Evolutionary conservation across 1,139 yeast genomes (phyloP).

Genomic region (Kodamaea fungicola): DNA sequence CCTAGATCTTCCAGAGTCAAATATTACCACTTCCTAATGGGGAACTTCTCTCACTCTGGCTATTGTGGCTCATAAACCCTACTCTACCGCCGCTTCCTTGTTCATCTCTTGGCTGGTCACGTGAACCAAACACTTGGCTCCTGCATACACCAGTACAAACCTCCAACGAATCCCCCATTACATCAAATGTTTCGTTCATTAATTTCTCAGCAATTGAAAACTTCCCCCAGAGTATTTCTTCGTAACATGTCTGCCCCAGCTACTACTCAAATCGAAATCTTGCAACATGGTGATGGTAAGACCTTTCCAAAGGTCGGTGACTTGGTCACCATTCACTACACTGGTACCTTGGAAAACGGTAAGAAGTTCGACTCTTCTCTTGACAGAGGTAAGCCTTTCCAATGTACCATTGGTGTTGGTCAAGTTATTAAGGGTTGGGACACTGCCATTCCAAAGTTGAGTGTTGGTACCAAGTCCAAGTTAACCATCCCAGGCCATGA

Average conservation of each 20-base stretch:
- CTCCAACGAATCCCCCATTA: conserved; percentile 1
- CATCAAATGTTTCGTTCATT: conserved; percentile 7
- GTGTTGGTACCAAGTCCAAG: conserved; percentile 88
- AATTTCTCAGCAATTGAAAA: conserved; percentile 7
- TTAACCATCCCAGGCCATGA: conserved; percentile 89
- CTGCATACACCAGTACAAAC: background rate
- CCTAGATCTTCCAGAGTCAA: too few relatives aligned
- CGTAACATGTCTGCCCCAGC: conserved; percentile 38
- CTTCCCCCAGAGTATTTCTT: conserved; percentile 2
- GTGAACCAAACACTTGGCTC: background rate
- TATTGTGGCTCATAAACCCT: too few relatives aligned
- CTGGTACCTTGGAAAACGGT: conserved; percentile 91
- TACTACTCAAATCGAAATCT: conserved; percentile 41
- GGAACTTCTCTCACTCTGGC: too few relatives aligned
- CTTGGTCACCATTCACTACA: conserved; percentile 87
- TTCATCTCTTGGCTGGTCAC: too few relatives aligned
- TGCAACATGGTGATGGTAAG: conserved; percentile 72
- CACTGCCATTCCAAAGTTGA: conserved; percentile 84
- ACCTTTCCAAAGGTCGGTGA: conserved; percentile 86
- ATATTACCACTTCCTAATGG: too few relatives aligned
- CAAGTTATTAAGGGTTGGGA: conserved; percentile 98
- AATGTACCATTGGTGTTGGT: conserved; percentile 90
- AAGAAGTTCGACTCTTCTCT: conserved; percentile 92
- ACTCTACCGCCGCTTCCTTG: background rate
- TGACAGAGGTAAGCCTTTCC: conserved; percentile 93